A percentile compares a stretch with the other conserved stretches of the same genome.
Evolutionary conservation across 1,284 basidiomycete genomes (phyloP).

Genomic region (Tylopilus sp.): DNA sequence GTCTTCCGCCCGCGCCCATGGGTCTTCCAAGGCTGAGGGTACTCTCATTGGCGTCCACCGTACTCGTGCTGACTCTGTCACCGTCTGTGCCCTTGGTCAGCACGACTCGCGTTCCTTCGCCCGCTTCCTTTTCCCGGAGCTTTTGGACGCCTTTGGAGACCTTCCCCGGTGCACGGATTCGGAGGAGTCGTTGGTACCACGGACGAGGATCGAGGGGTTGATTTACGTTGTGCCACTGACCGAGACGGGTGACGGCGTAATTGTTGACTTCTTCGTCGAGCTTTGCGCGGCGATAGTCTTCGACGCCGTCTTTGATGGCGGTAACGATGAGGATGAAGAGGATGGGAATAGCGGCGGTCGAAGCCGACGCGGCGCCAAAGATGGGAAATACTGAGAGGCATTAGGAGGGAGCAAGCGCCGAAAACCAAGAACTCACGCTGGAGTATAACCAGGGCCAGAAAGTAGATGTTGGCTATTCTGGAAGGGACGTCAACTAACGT

Average conservation of each 20-base stretch:
- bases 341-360: slow-evolving; percentile 84
- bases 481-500: slow-evolving; percentile 1
- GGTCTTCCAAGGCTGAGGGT: slow-evolving; percentile 39
- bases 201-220: slow-evolving; percentile 74
- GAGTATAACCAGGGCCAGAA: slow-evolving; percentile 79
- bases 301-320: slow-evolving; percentile 91
- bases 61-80: slow-evolving; percentile 39
- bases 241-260: slow-evolving; percentile 82
- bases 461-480: slow-evolving; percentile 91
- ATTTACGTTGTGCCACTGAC: slow-evolving; percentile 88
- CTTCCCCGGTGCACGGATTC: slow-evolving; percentile 64
- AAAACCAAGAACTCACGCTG: slow-evolving; percentile 50
- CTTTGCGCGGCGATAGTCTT: slow-evolving; percentile 85
- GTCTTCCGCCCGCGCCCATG: slow-evolving; percentile 37
- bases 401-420: slow-evolving; percentile 5
- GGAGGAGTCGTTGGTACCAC: slow-evolving; percentile 71
- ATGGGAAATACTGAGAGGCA: slow-evolving; percentile 69
- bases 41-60: slow-evolving; percentile 39
- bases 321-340: slow-evolving; percentile 87
- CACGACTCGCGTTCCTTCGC: slow-evolving; percentile 60
- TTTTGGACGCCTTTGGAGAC: slow-evolving; percentile 85
- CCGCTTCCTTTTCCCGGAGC: slow-evolving; percentile 79
- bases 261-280: slow-evolving; percentile 93
- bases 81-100: slow-evolving; percentile 51
- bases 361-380: slow-evolving; percentile 85